Evolutionary conservation across 1,139 yeast species (phyloP), one percentile per base, ranked within the genome.

Genomic region (Candida sp.): DNA sequence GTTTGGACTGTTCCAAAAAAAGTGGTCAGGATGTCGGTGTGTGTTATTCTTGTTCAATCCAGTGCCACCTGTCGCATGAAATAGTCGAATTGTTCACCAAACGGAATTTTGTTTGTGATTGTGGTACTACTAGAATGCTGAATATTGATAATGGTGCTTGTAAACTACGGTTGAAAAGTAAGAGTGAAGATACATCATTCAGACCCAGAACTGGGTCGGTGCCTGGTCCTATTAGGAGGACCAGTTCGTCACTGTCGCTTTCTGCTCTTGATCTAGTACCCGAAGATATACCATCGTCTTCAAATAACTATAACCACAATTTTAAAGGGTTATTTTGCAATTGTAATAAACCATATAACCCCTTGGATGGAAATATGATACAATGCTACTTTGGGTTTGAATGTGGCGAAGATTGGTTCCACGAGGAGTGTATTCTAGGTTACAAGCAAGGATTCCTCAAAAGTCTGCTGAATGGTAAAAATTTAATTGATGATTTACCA

Each of bases 341-440:
- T 12, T 93, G 99, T 59, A 61, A 70, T 38, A 65, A 70, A 43
- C 70, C 71, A 2, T 90, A 89, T 60, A 79, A 87, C 53, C 91
- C 95, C 0, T 73, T 78, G 33, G 78, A 77, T 33, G 84, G 90
- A 0, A 81, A 82, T 43, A 93, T 93, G 99, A 70, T 88, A 40
- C 99, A 95, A 58, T 93, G 99, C 60, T 75, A 77, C 41, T 73
- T 91, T 51, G 99, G 99, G 0, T 80, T 78, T 25, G 81, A 60
- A 1, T 93, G 99, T 65, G 82, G 83, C 6, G 99, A 93, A 62
- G 99, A 93, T 59, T 95, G 99, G 99, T 95, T 70, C 58, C 99
- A 93, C 60, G 97, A 90, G 49, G 84, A 83, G 49, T 93, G 99
- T 60, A 82, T 93, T 8, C 63, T 87, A 68, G 95, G 95, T 0